These are phyloP conservation scores for Backusella liffmaniae DNA, from an alignment of 192 early-diverging fungal genomes.

Conservation along the genomic window DNA sequence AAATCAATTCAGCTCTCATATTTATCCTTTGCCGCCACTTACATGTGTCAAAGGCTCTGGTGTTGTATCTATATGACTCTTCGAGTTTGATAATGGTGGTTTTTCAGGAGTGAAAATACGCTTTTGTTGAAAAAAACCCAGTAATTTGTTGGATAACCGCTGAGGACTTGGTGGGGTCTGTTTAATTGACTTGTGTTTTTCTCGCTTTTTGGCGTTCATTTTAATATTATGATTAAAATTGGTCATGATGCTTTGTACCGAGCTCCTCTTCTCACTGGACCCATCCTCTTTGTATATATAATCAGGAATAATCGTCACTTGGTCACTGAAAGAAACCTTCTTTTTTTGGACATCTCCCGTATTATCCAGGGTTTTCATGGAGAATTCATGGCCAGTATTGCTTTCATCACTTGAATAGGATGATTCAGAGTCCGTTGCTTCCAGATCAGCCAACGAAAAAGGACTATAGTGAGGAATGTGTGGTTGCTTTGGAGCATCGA, in stretches of 20 bases:
- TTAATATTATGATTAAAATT: neutral
- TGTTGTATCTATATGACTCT: neutral
- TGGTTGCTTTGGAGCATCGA: neutral
- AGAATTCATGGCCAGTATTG: neutral
- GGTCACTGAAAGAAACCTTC: constrained; percentile 7
- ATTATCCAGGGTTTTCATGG: neutral
- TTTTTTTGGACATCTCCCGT: neutral
- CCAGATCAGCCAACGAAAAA: neutral
- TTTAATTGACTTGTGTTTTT: neutral
- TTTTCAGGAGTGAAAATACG: neutral
- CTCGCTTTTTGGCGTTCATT: neutral
- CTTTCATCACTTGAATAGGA: neutral
- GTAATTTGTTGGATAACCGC: neutral
- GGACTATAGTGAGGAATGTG: neutral
- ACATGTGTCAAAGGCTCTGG: neutral
- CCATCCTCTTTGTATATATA: neutral
- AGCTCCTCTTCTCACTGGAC: neutral
- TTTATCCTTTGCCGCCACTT: neutral
- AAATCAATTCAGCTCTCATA: too few relatives aligned
- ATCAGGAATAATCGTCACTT: neutral
- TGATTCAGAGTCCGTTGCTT: neutral
- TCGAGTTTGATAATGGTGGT: neutral
- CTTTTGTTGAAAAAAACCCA: constrained; percentile 9
- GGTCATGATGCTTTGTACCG: neutral
- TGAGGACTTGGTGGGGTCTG: neutral